phyloP scores from a whole-genome alignment of 1,284 basidiomycete genomes.

The Ganoderma lingzhi region DNA sequence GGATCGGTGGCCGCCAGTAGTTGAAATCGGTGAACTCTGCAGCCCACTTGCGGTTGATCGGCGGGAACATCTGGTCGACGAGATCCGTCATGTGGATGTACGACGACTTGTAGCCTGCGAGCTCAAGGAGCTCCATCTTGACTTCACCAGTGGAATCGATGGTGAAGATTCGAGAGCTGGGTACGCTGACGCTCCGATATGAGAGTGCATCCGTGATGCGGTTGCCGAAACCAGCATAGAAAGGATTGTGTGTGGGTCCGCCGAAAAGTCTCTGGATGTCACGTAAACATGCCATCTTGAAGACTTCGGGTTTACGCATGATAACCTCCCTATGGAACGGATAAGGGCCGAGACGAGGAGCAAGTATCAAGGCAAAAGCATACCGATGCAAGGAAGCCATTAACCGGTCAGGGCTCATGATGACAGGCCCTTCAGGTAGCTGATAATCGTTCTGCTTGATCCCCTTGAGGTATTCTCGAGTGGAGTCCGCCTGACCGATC shows the following conservation, averaged over 20 bases:
- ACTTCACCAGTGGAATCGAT: constrained; percentile 97
- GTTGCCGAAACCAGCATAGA: constrained; percentile 99
- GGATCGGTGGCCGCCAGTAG: constrained; percentile 89
- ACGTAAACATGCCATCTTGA: constrained; percentile 99
- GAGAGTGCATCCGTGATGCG: constrained; percentile 98
- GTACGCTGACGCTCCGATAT: constrained; percentile 95
- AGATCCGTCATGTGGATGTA: constrained; percentile 98
- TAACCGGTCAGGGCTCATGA: constrained; percentile 98
- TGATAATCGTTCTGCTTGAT: constrained; percentile 97
- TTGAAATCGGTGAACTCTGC: constrained; percentile 98
- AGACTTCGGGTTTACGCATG: constrained; percentile 98
- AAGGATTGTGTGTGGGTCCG: constrained; percentile 74
- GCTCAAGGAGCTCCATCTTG: constrained; percentile 95
- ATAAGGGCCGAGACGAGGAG: not conserved
- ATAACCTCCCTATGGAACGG: constrained; percentile 83
- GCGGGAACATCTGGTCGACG: constrained; percentile 99
- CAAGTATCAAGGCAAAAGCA: constrained; percentile 8
- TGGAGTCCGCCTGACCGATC: constrained; percentile 98
- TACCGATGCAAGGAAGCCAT: constrained; percentile 96
- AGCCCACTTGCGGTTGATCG: constrained; percentile 87
- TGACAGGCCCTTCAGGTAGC: constrained; percentile 97
- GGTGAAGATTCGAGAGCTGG: constrained; percentile 96
- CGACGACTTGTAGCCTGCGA: constrained; percentile 97
- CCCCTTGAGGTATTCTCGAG: constrained; percentile 93
- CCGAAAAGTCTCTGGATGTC: constrained; percentile 97